phyloP scores from a whole-genome alignment of 257 asterid genomes.

The Solanum appendiculatum region DNA sequence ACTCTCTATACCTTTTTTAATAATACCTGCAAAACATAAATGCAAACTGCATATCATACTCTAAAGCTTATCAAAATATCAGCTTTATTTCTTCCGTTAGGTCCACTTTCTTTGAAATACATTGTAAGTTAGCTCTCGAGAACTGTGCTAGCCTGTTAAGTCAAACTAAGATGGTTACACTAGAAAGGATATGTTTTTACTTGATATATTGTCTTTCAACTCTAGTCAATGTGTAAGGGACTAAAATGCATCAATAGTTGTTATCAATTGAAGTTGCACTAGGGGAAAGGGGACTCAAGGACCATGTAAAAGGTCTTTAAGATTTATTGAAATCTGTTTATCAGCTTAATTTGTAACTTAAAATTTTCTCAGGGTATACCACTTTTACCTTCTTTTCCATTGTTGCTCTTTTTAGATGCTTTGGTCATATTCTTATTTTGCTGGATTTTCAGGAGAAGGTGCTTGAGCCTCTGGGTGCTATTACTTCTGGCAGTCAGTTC shows the following conservation, averaged over 20 bases:
- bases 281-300: neutral
- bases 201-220: neutral
- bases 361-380: neutral
- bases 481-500: slow-evolving; percentile 93
- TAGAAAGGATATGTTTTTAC: neutral
- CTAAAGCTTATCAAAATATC: neutral
- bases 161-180: neutral
- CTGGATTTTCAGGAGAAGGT: slow-evolving; percentile 72
- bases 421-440: slow-evolving; percentile 1
- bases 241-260: neutral
- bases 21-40: neutral
- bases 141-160: neutral
- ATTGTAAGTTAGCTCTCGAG: neutral
- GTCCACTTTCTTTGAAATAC: neutral
- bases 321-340: neutral
- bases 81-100: neutral
- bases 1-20: neutral
- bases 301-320: neutral
- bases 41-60: neutral
- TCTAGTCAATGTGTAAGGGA: neutral
- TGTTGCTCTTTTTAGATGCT: neutral
- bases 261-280: neutral
- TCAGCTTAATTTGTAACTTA: neutral
- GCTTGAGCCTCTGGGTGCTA: slow-evolving; percentile 95
- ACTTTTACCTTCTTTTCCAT: neutral